Evolutionary conservation across 257 asterid genomes (phyloP).

Genomic region (Solanum clarkiae): DNA sequence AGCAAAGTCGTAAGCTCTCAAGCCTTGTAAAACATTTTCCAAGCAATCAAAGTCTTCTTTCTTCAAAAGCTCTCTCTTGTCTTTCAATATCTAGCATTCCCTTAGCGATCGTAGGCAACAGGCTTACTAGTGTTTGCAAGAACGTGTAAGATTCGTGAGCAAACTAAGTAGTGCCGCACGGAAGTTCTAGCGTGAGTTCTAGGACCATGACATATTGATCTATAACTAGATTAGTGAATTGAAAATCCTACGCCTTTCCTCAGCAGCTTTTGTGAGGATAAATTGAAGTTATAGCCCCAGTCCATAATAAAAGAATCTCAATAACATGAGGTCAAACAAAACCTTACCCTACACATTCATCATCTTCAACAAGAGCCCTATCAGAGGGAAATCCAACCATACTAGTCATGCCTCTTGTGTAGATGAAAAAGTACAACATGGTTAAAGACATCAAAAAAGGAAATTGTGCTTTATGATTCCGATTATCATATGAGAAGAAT

Average conservation of each 20-base stretch:
- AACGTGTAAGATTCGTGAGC: no score
- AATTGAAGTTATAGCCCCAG: not conserved
- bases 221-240: not conserved
- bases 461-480: not conserved
- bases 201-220: not conserved
- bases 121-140: no score
- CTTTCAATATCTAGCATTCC: no score
- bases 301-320: not conserved
- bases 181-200: no score
- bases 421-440: not conserved
- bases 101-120: no score
- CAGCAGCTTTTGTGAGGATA: not conserved
- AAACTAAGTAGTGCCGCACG: no score
- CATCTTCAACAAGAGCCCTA: slow-evolving; percentile 73
- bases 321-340: not conserved
- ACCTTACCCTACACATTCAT: slow-evolving; percentile 55
- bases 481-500: not conserved
- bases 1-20: no score
- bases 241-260: not conserved
- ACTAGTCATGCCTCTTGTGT: slow-evolving; percentile 55
- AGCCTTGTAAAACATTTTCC: no score
- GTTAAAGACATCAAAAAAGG: not conserved
- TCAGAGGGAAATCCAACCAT: slow-evolving; percentile 97
- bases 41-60: no score
- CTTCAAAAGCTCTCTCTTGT: no score